Percentiles rank a stretch among this genome's conserved stretches.
phyloP scores from a whole-genome alignment of 805 yeast species.

The Saturnispora diversa region DNA sequence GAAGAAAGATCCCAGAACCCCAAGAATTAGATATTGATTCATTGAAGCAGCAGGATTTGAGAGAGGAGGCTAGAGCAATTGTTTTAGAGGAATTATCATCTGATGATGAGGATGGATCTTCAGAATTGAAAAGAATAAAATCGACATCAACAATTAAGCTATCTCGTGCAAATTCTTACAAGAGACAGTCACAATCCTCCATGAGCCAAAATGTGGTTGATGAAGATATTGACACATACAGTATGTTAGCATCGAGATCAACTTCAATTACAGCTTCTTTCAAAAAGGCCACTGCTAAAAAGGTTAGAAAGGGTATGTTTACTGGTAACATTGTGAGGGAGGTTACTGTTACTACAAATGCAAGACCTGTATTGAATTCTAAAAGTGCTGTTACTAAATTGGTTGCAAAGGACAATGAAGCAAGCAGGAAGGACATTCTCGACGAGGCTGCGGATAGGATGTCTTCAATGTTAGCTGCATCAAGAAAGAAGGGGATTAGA shows the following conservation, averaged over 20 bases:
- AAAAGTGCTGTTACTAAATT: conserved; percentile 27
- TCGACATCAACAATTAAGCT: conserved; percentile 36
- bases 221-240: conserved; percentile 16
- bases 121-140: conserved; percentile 30
- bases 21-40: conserved; percentile 8
- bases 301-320: conserved; percentile 17
- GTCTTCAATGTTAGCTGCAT: conserved; percentile 14
- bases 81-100: conserved; percentile 19
- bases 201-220: not conserved
- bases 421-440: conserved; percentile 2
- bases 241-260: conserved; percentile 21
- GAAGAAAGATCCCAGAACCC: conserved; percentile 8
- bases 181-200: not conserved
- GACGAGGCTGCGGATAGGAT: conserved; percentile 14
- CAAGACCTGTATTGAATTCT: conserved; percentile 20
- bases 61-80: conserved; percentile 1
- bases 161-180: conserved; percentile 36
- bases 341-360: conserved; percentile 26
- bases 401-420: conserved; percentile 11
- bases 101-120: conserved; percentile 29
- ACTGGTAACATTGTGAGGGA: conserved; percentile 24
- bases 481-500: conserved; percentile 14
- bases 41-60: conserved; percentile 8
- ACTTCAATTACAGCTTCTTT: conserved; percentile 27
- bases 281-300: conserved; percentile 15